Evolutionary conservation across 306 rosid genomes (phyloP).

Genomic region (Begonia loranthoides): DNA sequence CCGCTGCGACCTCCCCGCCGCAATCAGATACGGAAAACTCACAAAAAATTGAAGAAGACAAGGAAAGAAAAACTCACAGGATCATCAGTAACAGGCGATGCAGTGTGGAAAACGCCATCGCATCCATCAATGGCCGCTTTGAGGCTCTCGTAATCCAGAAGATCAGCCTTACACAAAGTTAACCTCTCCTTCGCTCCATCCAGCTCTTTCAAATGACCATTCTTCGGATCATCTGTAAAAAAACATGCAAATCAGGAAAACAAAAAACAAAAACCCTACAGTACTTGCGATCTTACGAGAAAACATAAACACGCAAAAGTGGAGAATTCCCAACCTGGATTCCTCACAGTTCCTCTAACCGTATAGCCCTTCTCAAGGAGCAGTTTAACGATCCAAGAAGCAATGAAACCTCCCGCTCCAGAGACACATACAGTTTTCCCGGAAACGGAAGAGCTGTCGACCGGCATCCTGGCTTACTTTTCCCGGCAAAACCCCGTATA

Average conservation of each 20-base stretch:
- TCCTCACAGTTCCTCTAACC: slow-evolving; percentile 75
- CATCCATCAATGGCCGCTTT: slow-evolving; percentile 47
- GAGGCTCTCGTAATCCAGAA: slow-evolving; percentile 44
- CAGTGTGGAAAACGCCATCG: slow-evolving; percentile 73
- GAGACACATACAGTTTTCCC: slow-evolving; percentile 72
- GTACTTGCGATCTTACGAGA: no score
- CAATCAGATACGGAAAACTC: neutral
- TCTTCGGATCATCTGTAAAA: slow-evolving; percentile 57
- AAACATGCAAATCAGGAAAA: neutral
- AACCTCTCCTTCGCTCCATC: slow-evolving; percentile 74
- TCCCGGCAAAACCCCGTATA: no score
- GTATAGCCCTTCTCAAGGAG: slow-evolving; percentile 60
- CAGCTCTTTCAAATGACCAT: slow-evolving; percentile 55
- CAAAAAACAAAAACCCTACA: neutral
- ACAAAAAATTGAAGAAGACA: neutral
- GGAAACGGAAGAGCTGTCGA: slow-evolving; percentile 11
- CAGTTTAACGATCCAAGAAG: slow-evolving; percentile 78
- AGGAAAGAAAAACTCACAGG: slow-evolving; percentile 25
- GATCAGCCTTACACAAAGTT: slow-evolving; percentile 56
- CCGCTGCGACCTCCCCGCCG: neutral
- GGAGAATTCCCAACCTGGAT: slow-evolving; percentile 81
- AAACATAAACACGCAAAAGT: neutral
- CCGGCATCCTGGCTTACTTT: slow-evolving; percentile 26
- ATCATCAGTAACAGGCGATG: slow-evolving; percentile 77
- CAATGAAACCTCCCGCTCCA: slow-evolving; percentile 95